Percentiles rank a stretch among this genome's conserved stretches.
These are phyloP conservation scores for Bretschneidera sinensis DNA, from an alignment of 345 rosid species.

Conservation along the genomic window DNA sequence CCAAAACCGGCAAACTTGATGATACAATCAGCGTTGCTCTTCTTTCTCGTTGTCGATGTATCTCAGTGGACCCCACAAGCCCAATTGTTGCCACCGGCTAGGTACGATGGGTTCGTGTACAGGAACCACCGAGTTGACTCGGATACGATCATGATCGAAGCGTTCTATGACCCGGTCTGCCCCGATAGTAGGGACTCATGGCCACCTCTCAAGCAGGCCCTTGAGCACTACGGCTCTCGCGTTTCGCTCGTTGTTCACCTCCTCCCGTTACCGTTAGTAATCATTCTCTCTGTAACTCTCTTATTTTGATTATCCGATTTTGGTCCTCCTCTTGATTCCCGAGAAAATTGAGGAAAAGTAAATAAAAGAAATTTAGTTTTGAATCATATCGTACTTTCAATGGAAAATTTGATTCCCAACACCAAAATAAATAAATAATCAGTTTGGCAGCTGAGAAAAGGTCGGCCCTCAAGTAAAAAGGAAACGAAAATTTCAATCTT, in stretches of 20 bases:
- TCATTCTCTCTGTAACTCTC: not conserved
- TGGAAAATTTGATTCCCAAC: not conserved
- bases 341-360: not conserved
- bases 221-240: slow-evolving; percentile 58
- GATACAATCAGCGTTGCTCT: slow-evolving; percentile 17
- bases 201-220: slow-evolving; percentile 68
- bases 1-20: not conserved
- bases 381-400: no score
- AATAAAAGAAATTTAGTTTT: not conserved
- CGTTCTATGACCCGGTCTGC: slow-evolving; percentile 88
- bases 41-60: slow-evolving; percentile 14
- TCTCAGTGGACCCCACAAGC: slow-evolving; percentile 20
- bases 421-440: no score
- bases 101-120: slow-evolving; percentile 73
- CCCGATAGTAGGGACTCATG: slow-evolving; percentile 83
- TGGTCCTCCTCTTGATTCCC: not conserved
- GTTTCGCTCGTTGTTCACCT: slow-evolving; percentile 59
- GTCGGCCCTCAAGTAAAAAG: no score
- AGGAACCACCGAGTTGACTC: slow-evolving; percentile 19
- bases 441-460: no score
- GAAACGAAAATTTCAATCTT: no score
- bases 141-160: slow-evolving; percentile 60
- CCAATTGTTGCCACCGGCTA: slow-evolving; percentile 74
- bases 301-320: not conserved
- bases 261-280: slow-evolving; percentile 82